These are phyloP conservation scores for Lasiodiplodia gonubiensis DNA, from an alignment of 2,329 filamentous ascomycete genomes.

Conservation along the genomic window DNA sequence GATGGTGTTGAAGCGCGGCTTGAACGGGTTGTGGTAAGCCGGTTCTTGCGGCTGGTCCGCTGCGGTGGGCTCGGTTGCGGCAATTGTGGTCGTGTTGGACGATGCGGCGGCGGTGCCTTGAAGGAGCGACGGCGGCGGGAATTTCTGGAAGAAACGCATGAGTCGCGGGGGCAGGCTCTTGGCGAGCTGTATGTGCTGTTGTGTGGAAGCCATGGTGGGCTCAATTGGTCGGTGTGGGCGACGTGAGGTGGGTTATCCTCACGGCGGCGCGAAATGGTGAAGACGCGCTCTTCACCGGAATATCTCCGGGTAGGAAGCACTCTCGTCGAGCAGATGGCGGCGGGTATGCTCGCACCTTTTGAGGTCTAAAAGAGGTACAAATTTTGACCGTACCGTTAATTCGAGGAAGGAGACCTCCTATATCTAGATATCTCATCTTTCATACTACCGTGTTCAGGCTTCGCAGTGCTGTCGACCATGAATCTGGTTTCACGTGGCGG, in stretches of 20 bases:
- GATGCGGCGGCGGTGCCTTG: slow-evolving; percentile 39
- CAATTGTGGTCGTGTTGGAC: slow-evolving; percentile 33
- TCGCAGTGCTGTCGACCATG: background rate
- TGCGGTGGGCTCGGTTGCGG: slow-evolving; percentile 46
- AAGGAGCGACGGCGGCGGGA: slow-evolving; percentile 70
- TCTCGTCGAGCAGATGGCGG: background rate
- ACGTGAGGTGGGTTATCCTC: background rate
- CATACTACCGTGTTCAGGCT: background rate
- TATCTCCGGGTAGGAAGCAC: slow-evolving; percentile 10
- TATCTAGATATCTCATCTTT: background rate
- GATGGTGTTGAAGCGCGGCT: slow-evolving; percentile 74
- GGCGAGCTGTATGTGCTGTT: slow-evolving; percentile 60
- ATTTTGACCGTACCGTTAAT: background rate
- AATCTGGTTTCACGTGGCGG: slow-evolving; percentile 4
- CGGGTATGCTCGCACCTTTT: background rate
- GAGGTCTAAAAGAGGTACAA: background rate
- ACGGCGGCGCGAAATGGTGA: slow-evolving; percentile 8
- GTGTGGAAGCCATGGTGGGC: slow-evolving; percentile 34
- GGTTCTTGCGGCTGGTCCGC: slow-evolving; percentile 47
- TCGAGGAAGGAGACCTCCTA: too few species aligned
- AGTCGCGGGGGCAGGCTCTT: slow-evolving; percentile 77
- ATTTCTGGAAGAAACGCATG: slow-evolving; percentile 85
- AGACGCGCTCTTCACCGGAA: slow-evolving; percentile 8
- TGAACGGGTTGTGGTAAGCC: slow-evolving; percentile 77
- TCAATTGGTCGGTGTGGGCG: slow-evolving; percentile 19